Evolutionary conservation across 768 basidiomycete genomes (phyloP).

Genomic region (Lentinula sp.): DNA sequence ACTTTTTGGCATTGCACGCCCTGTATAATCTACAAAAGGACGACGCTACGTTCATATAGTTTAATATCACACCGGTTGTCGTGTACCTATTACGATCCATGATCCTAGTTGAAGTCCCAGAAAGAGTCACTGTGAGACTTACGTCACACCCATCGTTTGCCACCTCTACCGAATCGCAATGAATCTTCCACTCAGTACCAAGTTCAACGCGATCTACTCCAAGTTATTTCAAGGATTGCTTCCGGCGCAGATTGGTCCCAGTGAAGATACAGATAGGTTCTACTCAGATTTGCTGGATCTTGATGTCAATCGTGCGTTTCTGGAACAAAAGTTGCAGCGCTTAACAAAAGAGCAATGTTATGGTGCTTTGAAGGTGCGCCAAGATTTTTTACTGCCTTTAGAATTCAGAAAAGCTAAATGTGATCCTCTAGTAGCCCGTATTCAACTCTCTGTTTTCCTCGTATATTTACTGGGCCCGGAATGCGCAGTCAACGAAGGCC

Average conservation of each 20-base stretch:
- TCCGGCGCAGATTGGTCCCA: conserved; percentile 37
- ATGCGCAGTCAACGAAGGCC: conserved; percentile 25
- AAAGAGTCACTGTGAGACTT: too few relatives aligned
- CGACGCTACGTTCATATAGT: neutral
- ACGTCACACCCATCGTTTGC: too few relatives aligned
- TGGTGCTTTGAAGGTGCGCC: conserved; percentile 42
- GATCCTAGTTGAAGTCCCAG: too few relatives aligned
- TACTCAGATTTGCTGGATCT: conserved; percentile 49
- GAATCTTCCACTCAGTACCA: conserved; percentile 29
- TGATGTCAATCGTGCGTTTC: conserved; percentile 42
- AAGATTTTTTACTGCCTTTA: neutral
- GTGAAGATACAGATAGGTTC: conserved; percentile 37
- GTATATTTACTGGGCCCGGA: conserved; percentile 36
- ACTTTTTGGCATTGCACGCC: neutral
- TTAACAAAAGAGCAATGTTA: conserved; percentile 46
- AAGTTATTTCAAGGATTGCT: conserved; percentile 47
- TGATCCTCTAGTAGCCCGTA: conserved; percentile 37
- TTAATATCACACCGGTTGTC: neutral
- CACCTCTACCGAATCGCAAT: neutral
- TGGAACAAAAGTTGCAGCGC: conserved; percentile 31
- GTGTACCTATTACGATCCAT: too few relatives aligned
- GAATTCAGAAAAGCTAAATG: neutral
- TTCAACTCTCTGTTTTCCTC: conserved; percentile 42
- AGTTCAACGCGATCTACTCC: conserved; percentile 38
- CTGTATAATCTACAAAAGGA: conserved; percentile 7